Base-by-base conservation (phyloP, 2,329 filamentous ascomycete genomes). In the Aspergillus uvarum region DNA sequence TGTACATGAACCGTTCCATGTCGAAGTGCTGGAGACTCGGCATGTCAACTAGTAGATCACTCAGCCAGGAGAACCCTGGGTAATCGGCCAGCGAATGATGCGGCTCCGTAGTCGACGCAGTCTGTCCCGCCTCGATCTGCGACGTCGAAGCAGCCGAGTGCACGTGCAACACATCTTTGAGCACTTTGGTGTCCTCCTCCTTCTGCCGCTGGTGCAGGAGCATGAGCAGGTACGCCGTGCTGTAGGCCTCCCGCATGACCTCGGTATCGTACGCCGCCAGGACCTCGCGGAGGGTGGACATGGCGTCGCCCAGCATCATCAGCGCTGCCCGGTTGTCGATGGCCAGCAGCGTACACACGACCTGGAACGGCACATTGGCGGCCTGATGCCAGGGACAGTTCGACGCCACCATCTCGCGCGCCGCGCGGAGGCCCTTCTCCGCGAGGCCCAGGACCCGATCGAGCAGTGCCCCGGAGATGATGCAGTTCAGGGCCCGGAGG, bases 311-410 rank as follows among this genome's bases (percentile, higher is more conserved):
- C 5, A 87, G 76, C 58, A 82, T 74, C 0, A 75, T 73, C 0
- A 85, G 72, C 0, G 81, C 81, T 0, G 82, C 74, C 0, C 76
- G 76, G 0, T 76, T 84, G 54, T 87, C 84, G 52, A 86, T 83
- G 0, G 82, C 82, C 1, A 87, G 73, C 5, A 86, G 71, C 0
- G 83, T 76, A 60, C 84, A 86, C 31, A 86, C 77, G 0, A 84
- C 79, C 56, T 86, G 84, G 61, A 87, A 87, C 0, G 84, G 84
- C 0, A 86, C 81, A 52, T 87, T 86, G 29, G 82, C 83, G 50
- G 84, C 79, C 59, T 87, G 84, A 64, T 86, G 85, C 84, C 84
- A 87, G 0, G 84, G 83, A 2, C 76, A 74, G 12, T 75, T 74
- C 10, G 72, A 70, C 2, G 76, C 73, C 0, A 82, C 72, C 67